A percentile compares a stretch with the other conserved stretches of the same genome.
Evolutionary conservation across 805 yeast genomes (phyloP).

Genomic region (Candida stauntonica): DNA sequence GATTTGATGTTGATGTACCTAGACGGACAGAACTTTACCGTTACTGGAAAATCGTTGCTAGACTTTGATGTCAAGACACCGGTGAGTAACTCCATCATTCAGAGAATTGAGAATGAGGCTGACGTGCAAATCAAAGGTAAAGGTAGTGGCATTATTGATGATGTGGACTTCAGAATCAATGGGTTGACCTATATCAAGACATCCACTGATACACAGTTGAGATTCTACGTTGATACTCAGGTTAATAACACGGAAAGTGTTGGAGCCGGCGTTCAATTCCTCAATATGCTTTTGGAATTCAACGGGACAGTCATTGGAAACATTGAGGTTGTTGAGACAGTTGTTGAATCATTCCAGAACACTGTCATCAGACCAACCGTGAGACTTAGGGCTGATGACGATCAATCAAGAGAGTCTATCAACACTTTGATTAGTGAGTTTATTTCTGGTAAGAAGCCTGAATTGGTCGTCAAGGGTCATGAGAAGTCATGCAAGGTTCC

Average conservation of each 20-base stretch:
- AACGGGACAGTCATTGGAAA: slow-evolving; percentile 35
- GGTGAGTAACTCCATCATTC: slow-evolving; percentile 20
- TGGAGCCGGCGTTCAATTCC: slow-evolving; percentile 24
- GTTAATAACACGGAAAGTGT: slow-evolving; percentile 32
- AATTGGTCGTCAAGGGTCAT: slow-evolving; percentile 29
- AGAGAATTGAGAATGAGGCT: slow-evolving; percentile 12
- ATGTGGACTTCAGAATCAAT: slow-evolving; percentile 7
- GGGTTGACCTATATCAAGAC: slow-evolving; percentile 25
- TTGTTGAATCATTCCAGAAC: slow-evolving; percentile 18
- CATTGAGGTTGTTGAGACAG: slow-evolving; percentile 25
- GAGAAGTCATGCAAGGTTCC: slow-evolving; percentile 21
- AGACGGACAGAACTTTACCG: slow-evolving; percentile 6
- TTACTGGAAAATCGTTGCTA: slow-evolving; percentile 8
- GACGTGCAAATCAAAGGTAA: slow-evolving; percentile 3
- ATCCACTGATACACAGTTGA: slow-evolving; percentile 25
- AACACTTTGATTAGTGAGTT: slow-evolving; percentile 36
- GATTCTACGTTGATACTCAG: slow-evolving; percentile 30
- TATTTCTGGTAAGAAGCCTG: slow-evolving; percentile 36
- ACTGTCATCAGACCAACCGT: slow-evolving; percentile 16
- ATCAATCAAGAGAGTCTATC: slow-evolving; percentile 18
- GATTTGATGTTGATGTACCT: slow-evolving; percentile 7
- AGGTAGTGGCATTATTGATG: slow-evolving; percentile 1
- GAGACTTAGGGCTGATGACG: slow-evolving; percentile 20
- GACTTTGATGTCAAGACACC: slow-evolving; percentile 25
- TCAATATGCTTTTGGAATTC: slow-evolving; percentile 29